These are phyloP conservation scores for Diutina rugosa DNA, from an alignment of 1,139 yeast genomes.

Conservation along the genomic window DNA sequence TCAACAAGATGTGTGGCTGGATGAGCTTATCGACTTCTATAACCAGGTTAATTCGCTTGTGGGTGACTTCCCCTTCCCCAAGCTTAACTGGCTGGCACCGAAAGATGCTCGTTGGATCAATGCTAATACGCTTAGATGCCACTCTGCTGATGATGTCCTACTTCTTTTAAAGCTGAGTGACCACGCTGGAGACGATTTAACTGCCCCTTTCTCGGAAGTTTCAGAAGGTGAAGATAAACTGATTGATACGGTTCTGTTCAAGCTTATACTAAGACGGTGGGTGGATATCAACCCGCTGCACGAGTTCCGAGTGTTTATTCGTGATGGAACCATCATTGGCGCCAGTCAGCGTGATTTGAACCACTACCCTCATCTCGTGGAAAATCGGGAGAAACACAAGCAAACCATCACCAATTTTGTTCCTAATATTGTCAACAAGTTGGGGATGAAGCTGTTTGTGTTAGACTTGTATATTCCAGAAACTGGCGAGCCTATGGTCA, in stretches of 20 bases:
- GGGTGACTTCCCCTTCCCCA: slow-evolving; percentile 21
- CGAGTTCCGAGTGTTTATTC: slow-evolving; percentile 79
- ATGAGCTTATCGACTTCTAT: slow-evolving; percentile 19
- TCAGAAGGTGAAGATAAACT: slow-evolving; percentile 10
- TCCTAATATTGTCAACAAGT: background rate
- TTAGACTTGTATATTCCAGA: slow-evolving; percentile 82
- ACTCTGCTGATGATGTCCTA: slow-evolving; percentile 59
- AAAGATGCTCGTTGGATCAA: slow-evolving; percentile 92
- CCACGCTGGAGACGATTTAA: slow-evolving; percentile 74
- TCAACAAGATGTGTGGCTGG: slow-evolving; percentile 39
- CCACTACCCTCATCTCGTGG: slow-evolving; percentile 55
- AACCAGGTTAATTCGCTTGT: background rate
- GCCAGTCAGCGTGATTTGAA: slow-evolving; percentile 80
- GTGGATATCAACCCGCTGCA: slow-evolving; percentile 70
- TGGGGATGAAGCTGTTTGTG: slow-evolving; percentile 15
- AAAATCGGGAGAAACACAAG: slow-evolving; percentile 30
- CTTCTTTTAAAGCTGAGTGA: slow-evolving; percentile 75
- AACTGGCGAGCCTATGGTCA: slow-evolving; percentile 44
- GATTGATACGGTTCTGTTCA: slow-evolving; percentile 21
- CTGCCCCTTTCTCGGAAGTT: slow-evolving; percentile 47
- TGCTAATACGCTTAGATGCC: slow-evolving; percentile 63
- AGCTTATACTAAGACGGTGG: slow-evolving; percentile 76
- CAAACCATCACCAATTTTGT: slow-evolving; percentile 41
- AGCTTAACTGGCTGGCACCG: slow-evolving; percentile 95
- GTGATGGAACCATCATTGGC: slow-evolving; percentile 49